Conservation (phyloP, 192 early-diverging fungal species). For the Phycomyces nitens region DNA sequence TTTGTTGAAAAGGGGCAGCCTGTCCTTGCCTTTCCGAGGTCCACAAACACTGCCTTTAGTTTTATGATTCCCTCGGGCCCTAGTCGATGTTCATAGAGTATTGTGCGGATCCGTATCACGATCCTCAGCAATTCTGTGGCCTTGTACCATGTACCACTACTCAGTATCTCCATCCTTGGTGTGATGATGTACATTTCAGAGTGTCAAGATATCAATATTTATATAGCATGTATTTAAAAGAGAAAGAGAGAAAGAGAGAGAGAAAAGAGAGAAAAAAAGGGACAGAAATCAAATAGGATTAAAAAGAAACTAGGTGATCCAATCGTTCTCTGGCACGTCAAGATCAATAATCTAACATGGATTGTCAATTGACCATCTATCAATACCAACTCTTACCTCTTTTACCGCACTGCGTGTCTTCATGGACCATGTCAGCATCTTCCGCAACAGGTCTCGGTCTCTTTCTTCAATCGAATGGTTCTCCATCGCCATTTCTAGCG, state of each 20-base stretch:
- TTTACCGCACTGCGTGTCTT: too few species aligned
- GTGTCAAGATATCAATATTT: background rate
- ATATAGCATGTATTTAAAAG: background rate
- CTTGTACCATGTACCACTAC: background rate
- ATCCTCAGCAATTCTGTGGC: background rate
- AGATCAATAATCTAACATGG: too few species aligned
- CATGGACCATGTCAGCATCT: background rate
- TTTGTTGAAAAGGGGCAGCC: background rate
- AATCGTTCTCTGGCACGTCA: too few species aligned
- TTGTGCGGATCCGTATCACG: background rate
- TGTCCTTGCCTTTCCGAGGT: background rate
- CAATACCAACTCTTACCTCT: too few species aligned
- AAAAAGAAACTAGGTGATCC: background rate
- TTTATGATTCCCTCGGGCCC: background rate
- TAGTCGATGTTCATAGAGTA: background rate
- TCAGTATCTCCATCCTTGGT: background rate
- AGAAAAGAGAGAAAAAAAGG: constrained; percentile 10
- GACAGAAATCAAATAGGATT: background rate
- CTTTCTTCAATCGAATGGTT: too few species aligned
- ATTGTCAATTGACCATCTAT: too few species aligned
- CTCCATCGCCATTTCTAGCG: too few species aligned
- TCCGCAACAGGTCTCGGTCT: background rate
- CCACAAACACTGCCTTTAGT: background rate
- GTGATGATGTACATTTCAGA: background rate
- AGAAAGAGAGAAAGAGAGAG: constrained; percentile 7